phyloP scores from a whole-genome alignment of 257 asterid species.

The Mentha longifolia region DNA sequence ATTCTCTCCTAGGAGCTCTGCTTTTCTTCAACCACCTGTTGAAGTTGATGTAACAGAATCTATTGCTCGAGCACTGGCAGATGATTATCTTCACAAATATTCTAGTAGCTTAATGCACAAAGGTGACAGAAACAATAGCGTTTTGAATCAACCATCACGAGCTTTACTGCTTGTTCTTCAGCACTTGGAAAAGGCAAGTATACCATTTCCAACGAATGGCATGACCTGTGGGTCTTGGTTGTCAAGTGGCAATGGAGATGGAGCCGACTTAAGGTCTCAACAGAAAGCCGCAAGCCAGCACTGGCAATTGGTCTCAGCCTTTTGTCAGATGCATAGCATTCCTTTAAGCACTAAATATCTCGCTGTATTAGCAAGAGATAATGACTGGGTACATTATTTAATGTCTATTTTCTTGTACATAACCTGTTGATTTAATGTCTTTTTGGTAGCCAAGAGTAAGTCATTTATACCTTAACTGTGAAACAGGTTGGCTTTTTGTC shows the following conservation, averaged over 20 bases:
- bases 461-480: conserved; percentile 33
- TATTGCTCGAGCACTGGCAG: conserved; percentile 92
- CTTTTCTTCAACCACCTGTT: conserved; percentile 55
- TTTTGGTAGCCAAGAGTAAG: conserved; percentile 26
- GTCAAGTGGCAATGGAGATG: conserved; percentile 80
- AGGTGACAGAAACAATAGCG: conserved; percentile 41
- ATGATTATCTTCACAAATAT: conserved; percentile 77
- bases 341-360: conserved; percentile 93
- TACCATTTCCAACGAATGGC: conserved; percentile 67
- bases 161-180: conserved; percentile 88
- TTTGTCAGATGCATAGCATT: conserved; percentile 88
- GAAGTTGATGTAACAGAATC: conserved; percentile 74
- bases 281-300: conserved; percentile 89
- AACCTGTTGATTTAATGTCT: conserved; percentile 22
- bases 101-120: conserved; percentile 50
- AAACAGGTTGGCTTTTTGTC: conserved; percentile 93
- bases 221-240: conserved; percentile 93
- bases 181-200: conserved; percentile 89
- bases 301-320: conserved; percentile 88
- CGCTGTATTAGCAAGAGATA: conserved; percentile 87
- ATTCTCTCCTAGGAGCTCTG: conserved; percentile 59
- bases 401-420: conserved; percentile 4
- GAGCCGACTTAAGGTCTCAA: conserved; percentile 82
- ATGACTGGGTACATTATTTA: conserved; percentile 83
- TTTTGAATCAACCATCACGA: conserved; percentile 64